A percentile compares a stretch with the other conserved stretches of the same genome.
Evolutionary conservation across 2,329 filamentous ascomycete genomes (phyloP).

Genomic region (Didymella lethalis): DNA sequence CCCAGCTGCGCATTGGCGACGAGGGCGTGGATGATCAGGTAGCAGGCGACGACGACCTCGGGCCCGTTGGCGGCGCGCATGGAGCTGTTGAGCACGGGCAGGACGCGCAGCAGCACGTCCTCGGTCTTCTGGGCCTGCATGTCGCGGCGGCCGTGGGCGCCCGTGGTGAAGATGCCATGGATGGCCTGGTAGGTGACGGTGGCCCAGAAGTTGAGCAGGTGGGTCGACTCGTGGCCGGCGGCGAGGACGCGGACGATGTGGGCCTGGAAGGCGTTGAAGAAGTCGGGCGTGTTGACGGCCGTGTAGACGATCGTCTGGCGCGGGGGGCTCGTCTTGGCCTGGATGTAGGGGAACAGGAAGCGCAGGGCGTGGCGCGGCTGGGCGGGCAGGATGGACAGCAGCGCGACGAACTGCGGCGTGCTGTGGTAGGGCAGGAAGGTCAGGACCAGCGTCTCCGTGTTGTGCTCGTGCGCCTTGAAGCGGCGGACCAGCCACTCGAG

Average conservation of each 20-base stretch:
- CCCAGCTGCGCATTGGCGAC: conserved; percentile 82
- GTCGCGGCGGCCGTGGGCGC: conserved; percentile 76
- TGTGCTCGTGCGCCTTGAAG: conserved; percentile 94
- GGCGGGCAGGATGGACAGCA: conserved; percentile 85
- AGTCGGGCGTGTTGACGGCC: conserved; percentile 77
- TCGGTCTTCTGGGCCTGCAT: conserved; percentile 84
- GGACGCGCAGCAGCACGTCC: conserved; percentile 72
- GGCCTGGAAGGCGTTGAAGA: conserved; percentile 78
- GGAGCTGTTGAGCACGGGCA: conserved; percentile 77
- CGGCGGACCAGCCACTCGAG: conserved; percentile 94
- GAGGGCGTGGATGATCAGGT: conserved; percentile 88
- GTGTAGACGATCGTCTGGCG: conserved; percentile 84
- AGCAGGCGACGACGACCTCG: conserved; percentile 84
- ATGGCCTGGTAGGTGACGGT: conserved; percentile 86
- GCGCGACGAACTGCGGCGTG: conserved; percentile 81
- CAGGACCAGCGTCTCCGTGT: conserved; percentile 77
- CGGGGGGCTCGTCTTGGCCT: conserved; percentile 76
- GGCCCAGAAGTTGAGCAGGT: conserved; percentile 88
- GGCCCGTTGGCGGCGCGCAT: conserved; percentile 77
- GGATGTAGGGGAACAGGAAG: conserved; percentile 87
- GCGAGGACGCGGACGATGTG: conserved; percentile 80
- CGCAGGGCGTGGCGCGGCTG: conserved; percentile 77
- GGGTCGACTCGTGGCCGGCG: conserved; percentile 75
- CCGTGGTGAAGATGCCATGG: conserved; percentile 79
- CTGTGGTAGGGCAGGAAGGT: conserved; percentile 94